Conservation (phyloP, 2,329 filamentous ascomycete species). For the Thelonectria rubi region DNA sequence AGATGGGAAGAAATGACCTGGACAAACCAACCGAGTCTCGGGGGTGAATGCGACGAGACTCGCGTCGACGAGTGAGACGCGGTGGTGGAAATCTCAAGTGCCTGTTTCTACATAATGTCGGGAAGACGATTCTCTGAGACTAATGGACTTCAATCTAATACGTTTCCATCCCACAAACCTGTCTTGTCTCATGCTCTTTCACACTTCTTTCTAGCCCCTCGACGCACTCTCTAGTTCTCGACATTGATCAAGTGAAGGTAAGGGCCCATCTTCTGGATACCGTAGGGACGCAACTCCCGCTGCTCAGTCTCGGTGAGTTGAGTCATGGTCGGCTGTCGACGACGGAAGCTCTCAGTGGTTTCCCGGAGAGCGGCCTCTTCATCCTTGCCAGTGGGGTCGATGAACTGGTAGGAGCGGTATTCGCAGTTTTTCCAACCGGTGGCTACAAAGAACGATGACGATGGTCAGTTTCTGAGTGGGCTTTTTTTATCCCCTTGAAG, state of each 20-base stretch:
- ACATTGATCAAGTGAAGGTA: constrained; percentile 47
- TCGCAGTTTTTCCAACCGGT: constrained; percentile 82
- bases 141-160: constrained; percentile 1
- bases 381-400: constrained; percentile 59
- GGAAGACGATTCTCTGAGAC: neutral
- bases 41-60: neutral
- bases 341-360: constrained; percentile 58
- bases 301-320: constrained; percentile 58
- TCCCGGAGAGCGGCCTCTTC: constrained; percentile 58
- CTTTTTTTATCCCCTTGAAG: neutral
- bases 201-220: too few species aligned
- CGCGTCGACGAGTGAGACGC: too few species aligned
- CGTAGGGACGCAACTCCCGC: constrained; percentile 52
- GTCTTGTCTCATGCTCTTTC: neutral
- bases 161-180: constrained; percentile 1
- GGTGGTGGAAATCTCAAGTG: neutral
- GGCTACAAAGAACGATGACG: constrained; percentile 52
- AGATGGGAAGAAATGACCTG: constrained; percentile 42
- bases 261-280: constrained; percentile 48
- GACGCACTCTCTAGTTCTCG: constrained; percentile 10
- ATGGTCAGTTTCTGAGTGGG: constrained; percentile 21
- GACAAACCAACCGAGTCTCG: constrained; percentile 27
- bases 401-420: constrained; percentile 73
- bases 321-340: constrained; percentile 52
- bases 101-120: constrained; percentile 9